Conservation (phyloP, 2,329 filamentous ascomycete species). For the Setomelanomma holmii region DNA sequence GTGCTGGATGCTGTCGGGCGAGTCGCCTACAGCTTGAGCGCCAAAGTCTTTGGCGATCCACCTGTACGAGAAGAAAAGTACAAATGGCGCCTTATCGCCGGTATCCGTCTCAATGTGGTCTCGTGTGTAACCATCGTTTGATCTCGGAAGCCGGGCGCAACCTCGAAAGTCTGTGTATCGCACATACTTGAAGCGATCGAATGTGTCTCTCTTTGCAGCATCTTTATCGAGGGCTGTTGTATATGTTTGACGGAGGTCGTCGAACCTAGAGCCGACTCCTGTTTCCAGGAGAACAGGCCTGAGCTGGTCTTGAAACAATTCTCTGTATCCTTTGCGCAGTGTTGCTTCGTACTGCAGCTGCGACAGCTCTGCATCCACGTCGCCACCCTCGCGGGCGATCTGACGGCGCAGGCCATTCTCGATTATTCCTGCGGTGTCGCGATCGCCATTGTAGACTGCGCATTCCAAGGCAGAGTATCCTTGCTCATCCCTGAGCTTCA, state of each 20-base stretch:
- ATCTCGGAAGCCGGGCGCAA: constrained; percentile 33
- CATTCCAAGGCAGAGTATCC: constrained; percentile 51
- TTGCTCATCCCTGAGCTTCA: constrained; percentile 41
- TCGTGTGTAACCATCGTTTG: constrained; percentile 22
- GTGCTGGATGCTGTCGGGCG: constrained; percentile 38
- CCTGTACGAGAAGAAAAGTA: constrained; percentile 49
- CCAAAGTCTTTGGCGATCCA: constrained; percentile 35
- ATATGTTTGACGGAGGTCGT: constrained; percentile 11
- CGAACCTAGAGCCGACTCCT: constrained; percentile 11
- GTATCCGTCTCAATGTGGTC: constrained; percentile 3
- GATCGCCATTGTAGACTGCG: constrained; percentile 45
- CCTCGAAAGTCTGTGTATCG: constrained; percentile 35
- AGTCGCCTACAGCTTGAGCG: neutral
- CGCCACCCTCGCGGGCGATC: neutral
- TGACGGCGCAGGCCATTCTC: constrained; percentile 30
- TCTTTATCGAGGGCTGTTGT: constrained; percentile 19
- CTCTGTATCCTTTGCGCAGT: constrained; percentile 46
- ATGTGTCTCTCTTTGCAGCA: constrained; percentile 24
- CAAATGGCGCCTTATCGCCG: constrained; percentile 17
- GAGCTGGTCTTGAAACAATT: constrained; percentile 49
- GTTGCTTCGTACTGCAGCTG: constrained; percentile 26
- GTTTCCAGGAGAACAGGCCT: constrained; percentile 40
- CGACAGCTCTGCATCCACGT: constrained; percentile 7
- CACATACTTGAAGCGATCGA: constrained; percentile 40
- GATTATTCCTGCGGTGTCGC: constrained; percentile 30